Base-by-base conservation (phyloP, 345 rosid genomes). In the Linum usitatissimum region DNA sequence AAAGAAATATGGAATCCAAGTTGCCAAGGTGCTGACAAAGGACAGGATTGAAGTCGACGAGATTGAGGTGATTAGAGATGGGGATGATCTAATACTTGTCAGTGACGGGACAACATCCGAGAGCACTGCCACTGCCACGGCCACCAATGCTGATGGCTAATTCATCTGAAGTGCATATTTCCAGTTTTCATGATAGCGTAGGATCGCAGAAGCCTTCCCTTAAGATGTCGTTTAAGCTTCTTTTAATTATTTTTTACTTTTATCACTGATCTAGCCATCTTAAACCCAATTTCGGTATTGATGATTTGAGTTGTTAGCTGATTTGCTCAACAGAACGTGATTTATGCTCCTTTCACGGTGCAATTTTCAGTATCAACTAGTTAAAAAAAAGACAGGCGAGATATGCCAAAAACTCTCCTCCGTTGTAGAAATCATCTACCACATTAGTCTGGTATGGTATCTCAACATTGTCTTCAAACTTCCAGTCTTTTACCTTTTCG, bases 11-110 rank as follows among this genome's bases (percentile, higher is more conserved):
- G 85, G 87, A 19, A 66, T 84, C 61, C 12, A 55, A 18, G 64
- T 77, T 34, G 63, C 73, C 59, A 90, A 76, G 79, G 77, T 93
- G 66, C 17, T 72, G 51, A 79, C 55, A 69, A 75, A 79, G 70
- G 84, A 73, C 1, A 62, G 83, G 61, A 91, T 94, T 18, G 94
- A 79, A 68, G 81, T 93, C 42, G 98, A 87, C 18, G 79, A 78
- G 59, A 69, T 89, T 20, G 86, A 75, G 30, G 86, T 87, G 31
- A 77, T 90, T 14, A 80, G 91, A 80, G 98, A 92, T 34, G 94
- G 88, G 2, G 96, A 93, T 67, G 88, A 79, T 81, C 88, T 93
- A 21, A 48, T 82, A 60, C 83, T 87, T 68, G 75, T 68, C 17
- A 64, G 70, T 49, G 63, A 71, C 54, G 74, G 23, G 18, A 49